phyloP scores from a whole-genome alignment of 352 stramenopile species.

The Phytophthora sp. region DNA sequence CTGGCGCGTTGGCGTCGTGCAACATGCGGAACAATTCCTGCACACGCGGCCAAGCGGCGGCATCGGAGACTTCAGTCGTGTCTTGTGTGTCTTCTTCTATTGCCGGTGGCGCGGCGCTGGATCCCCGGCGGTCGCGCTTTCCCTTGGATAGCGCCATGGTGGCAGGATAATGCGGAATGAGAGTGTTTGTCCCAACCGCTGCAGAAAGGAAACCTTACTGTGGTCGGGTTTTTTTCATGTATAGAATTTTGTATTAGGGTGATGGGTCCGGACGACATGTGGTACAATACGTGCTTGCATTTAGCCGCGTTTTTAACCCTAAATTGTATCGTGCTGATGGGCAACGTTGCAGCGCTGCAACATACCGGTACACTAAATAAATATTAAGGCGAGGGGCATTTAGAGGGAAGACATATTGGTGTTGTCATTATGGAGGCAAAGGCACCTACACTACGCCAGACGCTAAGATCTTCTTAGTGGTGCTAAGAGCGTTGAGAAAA shows the following conservation, averaged over 20 bases:
- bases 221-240: background rate
- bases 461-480: background rate
- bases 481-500: background rate
- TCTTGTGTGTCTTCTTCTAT: background rate
- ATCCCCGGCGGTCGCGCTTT: slow-evolving; percentile 24
- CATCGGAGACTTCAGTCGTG: background rate
- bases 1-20: slow-evolving; percentile 69
- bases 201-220: background rate
- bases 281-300: slow-evolving; percentile 17
- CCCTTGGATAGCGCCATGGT: slow-evolving; percentile 28
- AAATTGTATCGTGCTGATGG: slow-evolving; percentile 8
- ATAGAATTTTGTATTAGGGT: slow-evolving; percentile 7
- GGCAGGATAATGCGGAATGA: slow-evolving; percentile 27
- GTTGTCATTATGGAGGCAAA: background rate
- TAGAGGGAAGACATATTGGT: slow-evolving; percentile 3
- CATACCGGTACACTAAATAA: slow-evolving; percentile 26
- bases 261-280: background rate
- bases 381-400: too few relatives aligned
- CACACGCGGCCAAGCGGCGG: slow-evolving; percentile 1
- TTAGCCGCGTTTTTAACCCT: slow-evolving; percentile 10
- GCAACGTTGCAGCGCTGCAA: slow-evolving; percentile 2
- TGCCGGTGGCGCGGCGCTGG: background rate
- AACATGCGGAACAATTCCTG: slow-evolving; percentile 50
- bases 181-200: background rate
- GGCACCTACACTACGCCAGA: background rate